Evolutionary conservation across 768 basidiomycete genomes (phyloP), one percentile per base, ranked within the genome.

Genomic region (Suillus subluteus): DNA sequence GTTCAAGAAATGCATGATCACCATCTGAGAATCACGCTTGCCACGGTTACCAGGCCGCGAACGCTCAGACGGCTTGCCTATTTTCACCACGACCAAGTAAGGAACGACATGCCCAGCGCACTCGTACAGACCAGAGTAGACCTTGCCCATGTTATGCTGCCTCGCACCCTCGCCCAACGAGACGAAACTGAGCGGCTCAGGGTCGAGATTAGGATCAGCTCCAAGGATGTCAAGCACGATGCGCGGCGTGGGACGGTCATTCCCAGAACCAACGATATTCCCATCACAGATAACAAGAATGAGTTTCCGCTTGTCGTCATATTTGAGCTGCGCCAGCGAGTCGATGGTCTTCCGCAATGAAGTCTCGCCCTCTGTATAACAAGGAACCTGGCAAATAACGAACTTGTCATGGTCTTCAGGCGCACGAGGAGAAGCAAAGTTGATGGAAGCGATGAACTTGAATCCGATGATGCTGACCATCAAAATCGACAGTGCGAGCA

Each of bases 101-200:
- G 97, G 98, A 0, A 99, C 95, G 72, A 99, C 96, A 74, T 99
- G 97, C 3, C 97, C 96, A 41, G 91, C 83, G 70, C 88, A 91
- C 75, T 99, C 98, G 73, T 99, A 98, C 72, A 99, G 74, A 7
- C 97, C 96, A 13, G 96, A 97, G 78, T 96, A 98, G 3, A 99
- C 89, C 81, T 98, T 98, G 81, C 92, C 97, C 92, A 97, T 95
- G 74, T 99, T 99, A 73, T 98, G 94, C 79, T 98, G 97, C 78
- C 94, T 94, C 44, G 93, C 89, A 46, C 97, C 97, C 73, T 98
- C 95, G 18, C 97, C 97, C 54, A 99, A 86, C 13, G 92, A 95
- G 63, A 94, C 79, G 86, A 98, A 99, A 72, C 94, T 93, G 65
- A 99, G 83, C 4, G 96, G 95, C 76, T 99, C 97, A 1, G 96